Percentiles rank a stretch among this genome's conserved stretches.
phyloP scores from a whole-genome alignment of 1,139 yeast genomes.

The Kodamaea derodonti region DNA sequence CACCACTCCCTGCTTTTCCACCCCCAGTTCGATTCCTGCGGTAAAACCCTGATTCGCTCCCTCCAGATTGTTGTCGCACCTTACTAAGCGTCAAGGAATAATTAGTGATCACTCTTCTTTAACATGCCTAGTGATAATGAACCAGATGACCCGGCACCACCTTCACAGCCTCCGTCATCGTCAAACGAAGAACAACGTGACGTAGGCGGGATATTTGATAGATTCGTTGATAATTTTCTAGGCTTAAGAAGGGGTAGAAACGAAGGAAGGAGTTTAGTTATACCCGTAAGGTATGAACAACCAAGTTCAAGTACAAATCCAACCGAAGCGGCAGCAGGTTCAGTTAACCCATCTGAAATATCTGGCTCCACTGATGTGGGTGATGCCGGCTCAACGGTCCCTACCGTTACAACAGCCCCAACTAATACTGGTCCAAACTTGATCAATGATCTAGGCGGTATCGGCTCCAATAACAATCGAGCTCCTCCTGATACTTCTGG shows the following conservation, averaged over 20 bases:
- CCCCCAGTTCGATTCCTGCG: too few species aligned
- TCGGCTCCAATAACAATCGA: too few species aligned
- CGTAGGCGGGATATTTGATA: conserved; percentile 11
- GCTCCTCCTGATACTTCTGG: conserved; percentile 1
- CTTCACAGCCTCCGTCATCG: not conserved
- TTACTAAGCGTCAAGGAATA: too few species aligned
- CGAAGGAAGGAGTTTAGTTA: not conserved
- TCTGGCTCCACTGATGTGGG: too few species aligned
- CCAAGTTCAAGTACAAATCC: too few species aligned
- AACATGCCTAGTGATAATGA: conserved; percentile 1
- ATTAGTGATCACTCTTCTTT: too few species aligned
- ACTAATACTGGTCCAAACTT: not conserved
- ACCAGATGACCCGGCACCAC: not conserved
- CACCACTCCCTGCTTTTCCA: too few species aligned
- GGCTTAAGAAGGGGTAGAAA: conserved; percentile 7
- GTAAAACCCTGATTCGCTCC: too few species aligned
- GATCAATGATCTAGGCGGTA: not conserved
- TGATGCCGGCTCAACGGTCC: not conserved
- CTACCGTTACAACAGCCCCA: not conserved
- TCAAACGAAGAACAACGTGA: not conserved
- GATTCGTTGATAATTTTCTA: conserved; percentile 15
- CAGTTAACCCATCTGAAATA: too few species aligned
- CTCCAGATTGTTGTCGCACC: too few species aligned
- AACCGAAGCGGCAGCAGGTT: too few species aligned
- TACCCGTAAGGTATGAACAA: not conserved